These are phyloP conservation scores for Myriosclerotinia curreyana DNA, from an alignment of 2,329 filamentous ascomycete species.

Conservation along the genomic window DNA sequence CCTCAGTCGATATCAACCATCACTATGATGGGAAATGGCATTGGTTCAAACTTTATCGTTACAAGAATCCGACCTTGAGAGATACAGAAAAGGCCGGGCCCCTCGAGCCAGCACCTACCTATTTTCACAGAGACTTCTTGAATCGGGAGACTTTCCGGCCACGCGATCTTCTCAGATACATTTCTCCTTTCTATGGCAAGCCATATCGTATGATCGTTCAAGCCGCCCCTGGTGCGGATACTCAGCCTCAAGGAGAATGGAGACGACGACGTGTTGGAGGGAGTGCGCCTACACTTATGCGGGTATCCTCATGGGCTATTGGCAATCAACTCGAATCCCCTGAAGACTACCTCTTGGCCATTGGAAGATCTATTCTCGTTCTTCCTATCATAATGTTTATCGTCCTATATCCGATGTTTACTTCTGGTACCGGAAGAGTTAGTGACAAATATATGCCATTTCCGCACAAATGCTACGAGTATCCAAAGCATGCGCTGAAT, in stretches of 20 bases:
- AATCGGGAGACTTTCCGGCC: conserved; percentile 22
- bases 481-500: conserved; percentile 23
- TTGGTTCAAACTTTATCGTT: conserved; percentile 20
- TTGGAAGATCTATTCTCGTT: conserved; percentile 20
- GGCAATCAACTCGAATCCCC: conserved; percentile 3
- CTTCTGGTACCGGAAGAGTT: background rate
- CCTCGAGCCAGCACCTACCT: conserved; percentile 11
- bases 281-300: conserved; percentile 19
- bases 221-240: conserved; percentile 14
- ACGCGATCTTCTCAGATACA: conserved; percentile 21
- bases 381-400: conserved; percentile 19
- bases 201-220: conserved; percentile 22
- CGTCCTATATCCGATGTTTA: conserved; percentile 12
- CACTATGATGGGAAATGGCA: conserved; percentile 14
- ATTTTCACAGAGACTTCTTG: conserved; percentile 21
- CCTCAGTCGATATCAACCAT: conserved; percentile 18
- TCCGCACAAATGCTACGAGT: conserved; percentile 22
- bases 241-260: conserved; percentile 20
- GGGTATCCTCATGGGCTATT: conserved; percentile 22
- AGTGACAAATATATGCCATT: conserved; percentile 11
- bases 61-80: conserved; percentile 17
- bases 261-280: conserved; percentile 14
- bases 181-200: conserved; percentile 22
- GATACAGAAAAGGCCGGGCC: conserved; percentile 16
- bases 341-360: conserved; percentile 8